These are phyloP conservation scores for Margaritispora aquatica DNA, from an alignment of 495 filamentous ascomycete species.

Conservation along the genomic window DNA sequence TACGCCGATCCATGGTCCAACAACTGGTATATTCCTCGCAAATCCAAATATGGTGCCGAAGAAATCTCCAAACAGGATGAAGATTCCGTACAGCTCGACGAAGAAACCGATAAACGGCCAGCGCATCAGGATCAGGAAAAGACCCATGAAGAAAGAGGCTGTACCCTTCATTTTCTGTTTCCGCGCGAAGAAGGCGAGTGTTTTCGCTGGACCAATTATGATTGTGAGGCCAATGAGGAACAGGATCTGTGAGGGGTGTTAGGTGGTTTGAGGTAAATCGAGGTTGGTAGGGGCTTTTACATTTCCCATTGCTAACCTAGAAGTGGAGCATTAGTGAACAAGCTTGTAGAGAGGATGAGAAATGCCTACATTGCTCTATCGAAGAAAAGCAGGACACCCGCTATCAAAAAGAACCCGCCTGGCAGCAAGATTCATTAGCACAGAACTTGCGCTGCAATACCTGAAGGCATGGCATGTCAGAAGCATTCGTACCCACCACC, in stretches of 20 bases:
- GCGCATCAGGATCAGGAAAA: conserved; percentile 75
- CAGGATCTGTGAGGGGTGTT: conserved; percentile 61
- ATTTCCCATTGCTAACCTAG: conserved; percentile 81
- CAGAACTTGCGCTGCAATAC: conserved; percentile 11
- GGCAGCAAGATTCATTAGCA: neutral
- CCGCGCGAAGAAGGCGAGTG: conserved; percentile 85
- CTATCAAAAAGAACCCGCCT: conserved; percentile 91
- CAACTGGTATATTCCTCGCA: conserved; percentile 73
- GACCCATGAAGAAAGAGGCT: conserved; percentile 78
- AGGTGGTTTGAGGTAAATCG: conserved; percentile 7
- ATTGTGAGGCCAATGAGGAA: conserved; percentile 93
- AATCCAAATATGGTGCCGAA: conserved; percentile 87
- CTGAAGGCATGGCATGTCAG: conserved; percentile 12
- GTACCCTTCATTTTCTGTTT: conserved; percentile 89
- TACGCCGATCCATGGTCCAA: conserved; percentile 75
- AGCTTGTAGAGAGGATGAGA: neutral
- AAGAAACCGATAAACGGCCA: conserved; percentile 88
- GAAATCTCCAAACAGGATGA: conserved; percentile 93
- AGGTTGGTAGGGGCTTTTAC: conserved; percentile 16
- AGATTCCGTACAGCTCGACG: conserved; percentile 87
- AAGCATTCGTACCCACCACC: conserved; percentile 63
- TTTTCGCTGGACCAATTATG: conserved; percentile 91
- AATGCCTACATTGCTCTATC: conserved; percentile 78
- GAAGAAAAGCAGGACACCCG: conserved; percentile 93
- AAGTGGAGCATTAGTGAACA: conserved; percentile 27